These are phyloP conservation scores for Pythium brassicae DNA, from an alignment of 352 stramenopile genomes.

Conservation along the genomic window DNA sequence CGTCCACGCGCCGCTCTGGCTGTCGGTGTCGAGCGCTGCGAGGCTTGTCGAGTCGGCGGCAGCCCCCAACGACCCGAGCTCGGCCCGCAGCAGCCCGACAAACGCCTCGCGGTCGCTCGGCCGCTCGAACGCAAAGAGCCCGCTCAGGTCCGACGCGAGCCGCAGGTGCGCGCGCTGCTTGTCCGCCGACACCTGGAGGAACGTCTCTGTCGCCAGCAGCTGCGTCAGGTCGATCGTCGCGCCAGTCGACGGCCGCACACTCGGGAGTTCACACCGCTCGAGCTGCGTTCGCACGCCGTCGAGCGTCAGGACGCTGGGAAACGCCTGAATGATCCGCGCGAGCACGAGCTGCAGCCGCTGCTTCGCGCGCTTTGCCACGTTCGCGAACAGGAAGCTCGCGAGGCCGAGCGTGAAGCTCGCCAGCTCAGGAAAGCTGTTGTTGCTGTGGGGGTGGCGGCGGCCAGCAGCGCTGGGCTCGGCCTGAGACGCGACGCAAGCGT, in stretches of 20 bases:
- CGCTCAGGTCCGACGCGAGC: slow-evolving; percentile 39
- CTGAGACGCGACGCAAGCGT: slow-evolving; percentile 5
- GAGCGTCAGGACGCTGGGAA: slow-evolving; percentile 20
- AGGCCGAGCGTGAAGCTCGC: slow-evolving; percentile 29
- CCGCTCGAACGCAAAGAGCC: slow-evolving; percentile 38
- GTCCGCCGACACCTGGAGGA: slow-evolving; percentile 16
- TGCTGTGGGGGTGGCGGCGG: background rate
- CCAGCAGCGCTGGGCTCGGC: background rate
- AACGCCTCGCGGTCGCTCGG: slow-evolving; percentile 30
- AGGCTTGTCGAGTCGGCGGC: background rate
- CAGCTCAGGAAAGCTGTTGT: slow-evolving; percentile 27
- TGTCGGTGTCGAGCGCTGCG: slow-evolving; percentile 5
- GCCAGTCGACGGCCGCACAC: background rate
- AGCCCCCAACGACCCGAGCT: slow-evolving; percentile 11
- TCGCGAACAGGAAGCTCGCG: slow-evolving; percentile 23
- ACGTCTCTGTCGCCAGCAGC: slow-evolving; percentile 6
- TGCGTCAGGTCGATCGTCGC: background rate
- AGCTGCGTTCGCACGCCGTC: slow-evolving; percentile 4
- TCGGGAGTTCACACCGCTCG: slow-evolving; percentile 6
- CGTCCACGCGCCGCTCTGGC: slow-evolving; percentile 15
- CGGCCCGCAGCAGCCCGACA: slow-evolving; percentile 24
- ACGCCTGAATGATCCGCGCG: slow-evolving; percentile 22
- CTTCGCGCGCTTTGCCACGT: slow-evolving; percentile 16
- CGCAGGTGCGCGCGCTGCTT: slow-evolving; percentile 51
- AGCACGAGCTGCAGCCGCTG: slow-evolving; percentile 29